Evolutionary conservation across 768 basidiomycete genomes (phyloP).

Genomic region (Phaeolepiota aurea): DNA sequence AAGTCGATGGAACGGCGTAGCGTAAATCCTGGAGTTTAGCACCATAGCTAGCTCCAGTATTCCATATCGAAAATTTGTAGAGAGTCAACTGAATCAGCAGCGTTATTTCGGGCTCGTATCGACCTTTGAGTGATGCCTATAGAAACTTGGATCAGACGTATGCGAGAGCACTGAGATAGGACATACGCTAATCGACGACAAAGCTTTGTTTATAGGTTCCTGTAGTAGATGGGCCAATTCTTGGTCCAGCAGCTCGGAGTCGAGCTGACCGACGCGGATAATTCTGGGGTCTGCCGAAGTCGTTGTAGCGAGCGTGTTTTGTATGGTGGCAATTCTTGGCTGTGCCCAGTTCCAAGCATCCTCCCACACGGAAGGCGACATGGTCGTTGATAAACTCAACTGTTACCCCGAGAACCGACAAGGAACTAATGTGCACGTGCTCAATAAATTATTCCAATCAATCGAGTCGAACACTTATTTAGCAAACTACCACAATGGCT

Average conservation of each 20-base stretch:
- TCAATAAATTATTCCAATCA: too few species aligned
- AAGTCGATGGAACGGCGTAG: conserved; percentile 32
- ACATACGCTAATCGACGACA: conserved; percentile 61
- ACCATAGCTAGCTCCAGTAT: conserved; percentile 73
- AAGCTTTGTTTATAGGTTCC: conserved; percentile 71
- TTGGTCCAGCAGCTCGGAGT: conserved; percentile 84
- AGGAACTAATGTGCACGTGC: too few species aligned
- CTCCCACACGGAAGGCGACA: conserved; percentile 34
- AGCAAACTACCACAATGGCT: conserved; percentile 37
- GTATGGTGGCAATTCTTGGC: conserved; percentile 40
- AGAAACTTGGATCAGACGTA: conserved; percentile 7
- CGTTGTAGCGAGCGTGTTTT: conserved; percentile 24
- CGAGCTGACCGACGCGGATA: conserved; percentile 83
- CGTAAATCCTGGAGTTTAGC: conserved; percentile 73
- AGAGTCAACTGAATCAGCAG: conserved; percentile 64
- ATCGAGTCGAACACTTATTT: conserved; percentile 4
- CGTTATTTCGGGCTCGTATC: conserved; percentile 67
- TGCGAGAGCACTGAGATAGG: neutral
- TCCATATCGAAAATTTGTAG: conserved; percentile 82
- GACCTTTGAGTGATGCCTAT: conserved; percentile 52
- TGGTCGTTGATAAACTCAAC: conserved; percentile 10
- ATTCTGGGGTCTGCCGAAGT: conserved; percentile 34
- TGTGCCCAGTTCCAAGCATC: conserved; percentile 58
- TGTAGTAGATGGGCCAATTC: conserved; percentile 77
- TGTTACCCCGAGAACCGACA: too few species aligned